Conservation (phyloP, 441 rosid species). For the Populus hybrid region DNA sequence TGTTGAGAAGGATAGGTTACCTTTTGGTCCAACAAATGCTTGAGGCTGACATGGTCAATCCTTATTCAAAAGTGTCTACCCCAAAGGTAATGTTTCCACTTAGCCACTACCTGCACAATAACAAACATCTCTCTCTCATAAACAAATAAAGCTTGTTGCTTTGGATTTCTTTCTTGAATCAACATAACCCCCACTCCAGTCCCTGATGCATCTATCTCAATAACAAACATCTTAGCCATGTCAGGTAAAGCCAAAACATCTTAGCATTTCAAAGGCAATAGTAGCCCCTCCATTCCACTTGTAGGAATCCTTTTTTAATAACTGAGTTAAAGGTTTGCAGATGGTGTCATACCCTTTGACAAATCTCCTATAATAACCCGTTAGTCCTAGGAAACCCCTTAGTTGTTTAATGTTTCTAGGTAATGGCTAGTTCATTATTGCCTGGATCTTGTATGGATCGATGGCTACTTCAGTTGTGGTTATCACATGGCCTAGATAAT, state of each 20-base stretch:
- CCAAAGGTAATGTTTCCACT: conserved; percentile 1
- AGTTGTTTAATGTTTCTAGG: not conserved
- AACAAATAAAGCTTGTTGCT: not conserved
- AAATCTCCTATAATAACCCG: not conserved
- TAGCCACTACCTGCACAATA: not conserved
- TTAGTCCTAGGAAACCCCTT: not conserved
- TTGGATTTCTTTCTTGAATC: not conserved
- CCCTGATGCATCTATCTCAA: not conserved
- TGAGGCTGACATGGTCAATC: not conserved
- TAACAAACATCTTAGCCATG: not conserved
- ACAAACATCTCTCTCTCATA: conserved; percentile 7
- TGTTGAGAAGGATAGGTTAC: not conserved
- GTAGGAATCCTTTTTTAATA: not conserved
- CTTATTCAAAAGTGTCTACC: not conserved
- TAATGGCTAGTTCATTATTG: not conserved
- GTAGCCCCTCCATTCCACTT: not conserved
- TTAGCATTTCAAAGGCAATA: not conserved
- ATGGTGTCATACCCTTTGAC: not conserved
- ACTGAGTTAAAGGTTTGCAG: not conserved
- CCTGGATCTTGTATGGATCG: not conserved
- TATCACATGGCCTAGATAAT: conserved; percentile 1
- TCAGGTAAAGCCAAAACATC: not conserved
- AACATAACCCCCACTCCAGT: not conserved
- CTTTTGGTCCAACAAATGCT: not conserved
- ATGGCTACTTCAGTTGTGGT: not conserved